These are phyloP conservation scores for Amauroascus verrucosus DNA, from an alignment of 2,329 filamentous ascomycete genomes.

Conservation along the genomic window DNA sequence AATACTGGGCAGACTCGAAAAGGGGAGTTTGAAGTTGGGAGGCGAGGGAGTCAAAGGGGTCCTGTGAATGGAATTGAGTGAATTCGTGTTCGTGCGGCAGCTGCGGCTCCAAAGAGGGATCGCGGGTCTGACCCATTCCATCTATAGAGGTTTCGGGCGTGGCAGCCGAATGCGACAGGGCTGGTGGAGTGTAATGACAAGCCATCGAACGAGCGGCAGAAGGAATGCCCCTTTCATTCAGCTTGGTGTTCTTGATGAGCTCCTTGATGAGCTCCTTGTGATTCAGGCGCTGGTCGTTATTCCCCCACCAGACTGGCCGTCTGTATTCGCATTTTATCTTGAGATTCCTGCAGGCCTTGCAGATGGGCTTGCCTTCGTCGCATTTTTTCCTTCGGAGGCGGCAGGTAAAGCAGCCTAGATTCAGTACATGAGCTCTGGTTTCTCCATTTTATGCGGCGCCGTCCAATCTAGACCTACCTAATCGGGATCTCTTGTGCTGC, in stretches of 20 bases:
- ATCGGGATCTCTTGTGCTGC: slow-evolving; percentile 16
- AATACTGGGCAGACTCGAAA: slow-evolving; percentile 53
- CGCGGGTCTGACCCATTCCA: slow-evolving; percentile 58
- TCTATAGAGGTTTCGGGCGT: slow-evolving; percentile 70
- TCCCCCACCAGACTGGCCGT: slow-evolving; percentile 94
- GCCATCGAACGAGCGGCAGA: slow-evolving; percentile 31
- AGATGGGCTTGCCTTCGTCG: slow-evolving; percentile 55
- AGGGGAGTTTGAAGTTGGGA: slow-evolving; percentile 39
- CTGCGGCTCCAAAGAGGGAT: slow-evolving; percentile 70
- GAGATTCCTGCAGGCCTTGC: slow-evolving; percentile 58
- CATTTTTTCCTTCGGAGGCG: slow-evolving; percentile 60
- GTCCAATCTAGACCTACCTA: slow-evolving; percentile 11
- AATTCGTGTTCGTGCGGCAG: slow-evolving; percentile 56
- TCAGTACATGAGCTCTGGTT: not conserved
- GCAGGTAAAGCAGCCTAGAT: slow-evolving; percentile 55
- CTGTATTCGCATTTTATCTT: slow-evolving; percentile 91
- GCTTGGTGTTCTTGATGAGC: slow-evolving; percentile 94
- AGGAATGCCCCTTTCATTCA: slow-evolving; percentile 65
- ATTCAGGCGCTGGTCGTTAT: slow-evolving; percentile 69
- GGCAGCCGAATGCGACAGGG: slow-evolving; percentile 69
- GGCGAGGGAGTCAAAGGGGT: slow-evolving; percentile 34
- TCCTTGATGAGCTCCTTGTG: slow-evolving; percentile 96
- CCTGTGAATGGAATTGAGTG: slow-evolving; percentile 52
- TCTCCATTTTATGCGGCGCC: not conserved
- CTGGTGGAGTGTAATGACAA: slow-evolving; percentile 55